Evolutionary conservation across 1,139 yeast genomes (phyloP), one percentile per base, ranked within the genome.

Genomic region (Candida pseudoviswanathii): DNA sequence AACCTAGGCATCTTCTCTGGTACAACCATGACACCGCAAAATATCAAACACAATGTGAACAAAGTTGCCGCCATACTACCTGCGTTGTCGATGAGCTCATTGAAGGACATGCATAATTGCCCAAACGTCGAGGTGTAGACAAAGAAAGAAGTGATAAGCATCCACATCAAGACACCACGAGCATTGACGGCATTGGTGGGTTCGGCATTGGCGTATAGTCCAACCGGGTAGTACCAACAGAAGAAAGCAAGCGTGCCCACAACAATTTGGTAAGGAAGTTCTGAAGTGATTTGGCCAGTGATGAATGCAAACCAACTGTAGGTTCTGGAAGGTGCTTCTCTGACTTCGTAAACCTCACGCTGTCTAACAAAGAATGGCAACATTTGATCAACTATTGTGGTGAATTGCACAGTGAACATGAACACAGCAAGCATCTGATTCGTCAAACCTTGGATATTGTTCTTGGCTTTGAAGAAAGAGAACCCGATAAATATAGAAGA

Each of bases 151-250:
- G 80, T 49, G 73, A 74, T 59, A 63, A 65, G 61, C 68, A 81
- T 50, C 77, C 80, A 66, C 66, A 68, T 63, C 51, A 75, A 62
- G 49, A 73, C 66, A 72, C 86, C 77, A 65, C 79, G 63, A 44
- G 63, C 58, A 44, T 57, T 45, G 10, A 65, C 67, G 1, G 58
- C 39, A 48, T 63, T 57, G 34, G 62, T 65, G 32, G 65, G 60
- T 5, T 65, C 66, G 7, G 90, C 87, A 63, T 85, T 85, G 6
- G 59, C 49, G 60, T 84, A 81, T 49, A 84, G 70, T 1, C 95
- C 96, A 54, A 88, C 81, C 5, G 96, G 95, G 63, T 86, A 90
- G 67, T 89, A 90, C 84, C 89, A 89, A 53, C 85, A 80, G 63
- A 88, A 80, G 70, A 77, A 90, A 4, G 85, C 77, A 5, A 87